Base-by-base conservation (phyloP, 495 filamentous ascomycete genomes). In the Evernia prunastri region DNA sequence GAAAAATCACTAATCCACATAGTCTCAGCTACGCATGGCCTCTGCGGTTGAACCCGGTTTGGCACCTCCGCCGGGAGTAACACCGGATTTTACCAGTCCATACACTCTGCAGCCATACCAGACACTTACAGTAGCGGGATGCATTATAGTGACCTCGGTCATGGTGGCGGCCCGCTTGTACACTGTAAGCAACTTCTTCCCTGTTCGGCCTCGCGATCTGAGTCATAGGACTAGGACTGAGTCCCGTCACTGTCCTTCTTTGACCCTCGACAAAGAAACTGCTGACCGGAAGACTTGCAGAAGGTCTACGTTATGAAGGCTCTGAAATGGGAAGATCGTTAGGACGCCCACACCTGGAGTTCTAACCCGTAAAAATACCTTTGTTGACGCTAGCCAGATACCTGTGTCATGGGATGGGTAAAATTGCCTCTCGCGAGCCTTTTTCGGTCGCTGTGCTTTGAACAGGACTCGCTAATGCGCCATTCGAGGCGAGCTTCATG, bases 311-410 rank as follows among this genome's bases (percentile, higher is more conserved):
- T 65, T 25, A 35, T 66, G 11, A 65, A 63, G 36, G 36, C 40
- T 45, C 25, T 65, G 29, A 43, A 66, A 23, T 54, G 66, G 25
- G 64, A 70, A 37, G 67, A 67, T 62, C 67, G 69, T 66, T 58
- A 13, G 67, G 7, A 33, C 12, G 27, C 18, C 25, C 36, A 10
- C 18, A 17, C 17, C 10, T 0, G 17, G 11, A 36, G 8, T 63
- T 51, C 37, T 20, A 31, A 27, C 35, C 18, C 20, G 15, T 4
- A 42, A 42, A 42, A 7, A 6, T 42, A 17, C 39, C 39, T 54
- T 27, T 9, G 43, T 67, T 70, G 37, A 69, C 31, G 23, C 13
- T 25, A 25, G 8, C 13, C 15, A 60, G 58, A 65, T 20, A 62
- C 42, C 1, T 65, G 59, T 54, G 11, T 33, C 9, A 27, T 60